These are phyloP conservation scores for Plasmodium coatneyi DNA, from an alignment of 169 alveolate species.

Conservation along the genomic window DNA sequence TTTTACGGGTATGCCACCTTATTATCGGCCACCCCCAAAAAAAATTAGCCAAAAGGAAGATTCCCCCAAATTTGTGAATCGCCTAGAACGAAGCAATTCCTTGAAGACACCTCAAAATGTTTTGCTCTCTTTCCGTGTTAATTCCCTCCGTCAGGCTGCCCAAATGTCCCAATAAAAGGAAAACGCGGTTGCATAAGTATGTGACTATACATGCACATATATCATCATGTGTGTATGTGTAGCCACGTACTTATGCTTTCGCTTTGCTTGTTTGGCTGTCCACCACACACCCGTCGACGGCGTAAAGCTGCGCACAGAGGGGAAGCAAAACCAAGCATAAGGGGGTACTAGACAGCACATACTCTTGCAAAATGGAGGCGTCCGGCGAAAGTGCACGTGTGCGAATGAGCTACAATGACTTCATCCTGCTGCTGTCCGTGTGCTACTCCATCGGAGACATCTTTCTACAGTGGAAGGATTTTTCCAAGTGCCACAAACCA, in stretches of 20 bases:
- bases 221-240: background rate
- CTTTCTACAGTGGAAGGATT: constrained; percentile 83
- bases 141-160: background rate
- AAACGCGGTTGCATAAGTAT: background rate
- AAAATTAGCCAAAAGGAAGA: background rate
- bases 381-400: constrained; percentile 4
- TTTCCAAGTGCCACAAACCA: constrained; percentile 82
- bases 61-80: background rate
- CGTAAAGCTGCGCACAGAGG: background rate
- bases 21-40: background rate
- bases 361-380: constrained; percentile 6
- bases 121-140: background rate
- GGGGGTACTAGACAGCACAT: background rate
- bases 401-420: constrained; percentile 77
- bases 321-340: background rate
- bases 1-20: background rate
- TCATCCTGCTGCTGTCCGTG: constrained; percentile 81
- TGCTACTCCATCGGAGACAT: constrained; percentile 82
- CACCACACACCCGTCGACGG: background rate
- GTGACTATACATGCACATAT: background rate
- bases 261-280: background rate
- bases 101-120: background rate
- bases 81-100: background rate
- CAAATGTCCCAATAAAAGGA: background rate
- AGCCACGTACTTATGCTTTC: background rate